Conservation (phyloP, 2,329 filamentous ascomycete species). For the Verticillium dahliae region DNA sequence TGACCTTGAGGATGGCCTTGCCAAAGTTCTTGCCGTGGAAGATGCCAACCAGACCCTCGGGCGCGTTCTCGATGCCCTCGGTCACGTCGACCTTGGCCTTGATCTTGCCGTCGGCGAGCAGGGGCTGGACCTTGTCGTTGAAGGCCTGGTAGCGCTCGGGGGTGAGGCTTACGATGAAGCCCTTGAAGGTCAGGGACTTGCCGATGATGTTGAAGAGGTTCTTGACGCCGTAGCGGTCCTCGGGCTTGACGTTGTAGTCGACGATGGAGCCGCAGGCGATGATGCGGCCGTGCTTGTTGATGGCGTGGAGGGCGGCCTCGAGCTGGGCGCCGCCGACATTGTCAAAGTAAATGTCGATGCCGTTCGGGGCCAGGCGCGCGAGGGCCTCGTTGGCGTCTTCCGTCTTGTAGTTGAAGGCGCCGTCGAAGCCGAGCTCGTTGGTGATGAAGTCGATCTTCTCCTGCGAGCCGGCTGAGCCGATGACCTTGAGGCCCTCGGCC, state of each 20-base stretch:
- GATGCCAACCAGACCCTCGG: slow-evolving; percentile 68
- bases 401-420: slow-evolving; percentile 84
- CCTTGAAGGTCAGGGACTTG: slow-evolving; percentile 65
- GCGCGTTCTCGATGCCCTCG: slow-evolving; percentile 72
- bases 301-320: slow-evolving; percentile 33
- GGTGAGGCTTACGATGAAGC: slow-evolving; percentile 73
- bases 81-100: slow-evolving; percentile 64
- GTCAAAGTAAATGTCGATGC: slow-evolving; percentile 63
- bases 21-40: slow-evolving; percentile 77
- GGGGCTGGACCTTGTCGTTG: slow-evolving; percentile 67
- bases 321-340: slow-evolving; percentile 48
- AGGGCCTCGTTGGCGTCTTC: slow-evolving; percentile 65
- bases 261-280: slow-evolving; percentile 59
- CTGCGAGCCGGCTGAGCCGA: slow-evolving; percentile 74
- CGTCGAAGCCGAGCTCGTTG: slow-evolving; percentile 45
- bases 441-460: slow-evolving; percentile 66
- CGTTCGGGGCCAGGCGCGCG: slow-evolving; percentile 63
- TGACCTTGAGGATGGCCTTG: slow-evolving; percentile 69
- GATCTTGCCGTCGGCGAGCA: slow-evolving; percentile 70
- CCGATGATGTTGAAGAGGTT: slow-evolving; percentile 59
- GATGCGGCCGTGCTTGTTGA: slow-evolving; percentile 61
- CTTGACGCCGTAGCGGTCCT: slow-evolving; percentile 57
- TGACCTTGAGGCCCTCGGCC: slow-evolving; percentile 69
- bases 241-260: slow-evolving; percentile 58
- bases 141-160: slow-evolving; percentile 63